Conservation (phyloP, 768 basidiomycete species). For the Podaxis mareebaensis region DNA sequence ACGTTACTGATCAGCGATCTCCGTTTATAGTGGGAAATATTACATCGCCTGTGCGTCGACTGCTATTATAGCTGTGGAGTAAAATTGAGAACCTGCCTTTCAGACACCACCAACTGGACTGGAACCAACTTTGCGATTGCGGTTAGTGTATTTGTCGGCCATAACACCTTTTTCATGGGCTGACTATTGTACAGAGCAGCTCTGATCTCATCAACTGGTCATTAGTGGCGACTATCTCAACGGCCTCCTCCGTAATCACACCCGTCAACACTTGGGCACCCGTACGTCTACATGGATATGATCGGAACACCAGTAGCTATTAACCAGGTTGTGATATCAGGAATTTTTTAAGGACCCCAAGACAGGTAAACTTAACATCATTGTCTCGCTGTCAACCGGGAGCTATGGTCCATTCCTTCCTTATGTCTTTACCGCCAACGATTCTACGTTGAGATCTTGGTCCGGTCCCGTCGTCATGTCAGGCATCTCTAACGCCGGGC, state of each 20-base stretch:
- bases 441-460: constrained; percentile 31
- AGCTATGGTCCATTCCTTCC: constrained; percentile 37
- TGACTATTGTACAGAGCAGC: constrained; percentile 26
- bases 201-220: constrained; percentile 31
- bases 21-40: constrained; percentile 30
- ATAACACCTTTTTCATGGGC: neutral
- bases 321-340: constrained; percentile 14
- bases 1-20: neutral
- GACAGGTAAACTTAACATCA: constrained; percentile 33
- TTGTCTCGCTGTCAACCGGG: constrained; percentile 37
- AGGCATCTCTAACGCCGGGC: constrained; percentile 34
- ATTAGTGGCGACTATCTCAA: constrained; percentile 29
- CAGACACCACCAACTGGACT: constrained; percentile 37
- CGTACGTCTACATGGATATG: constrained; percentile 18
- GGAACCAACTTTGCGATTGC: constrained; percentile 37
- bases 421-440: constrained; percentile 33
- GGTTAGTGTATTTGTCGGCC: constrained; percentile 17
- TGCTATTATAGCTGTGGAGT: neutral
- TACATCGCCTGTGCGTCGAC: constrained; percentile 31
- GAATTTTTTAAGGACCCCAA: constrained; percentile 38
- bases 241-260: constrained; percentile 28
- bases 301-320: neutral
- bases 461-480: constrained; percentile 32
- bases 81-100: neutral
- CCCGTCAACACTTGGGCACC: constrained; percentile 37